These are phyloP conservation scores for Chaetomium sp. DNA, from an alignment of 2,329 filamentous ascomycete genomes.

Conservation along the genomic window DNA sequence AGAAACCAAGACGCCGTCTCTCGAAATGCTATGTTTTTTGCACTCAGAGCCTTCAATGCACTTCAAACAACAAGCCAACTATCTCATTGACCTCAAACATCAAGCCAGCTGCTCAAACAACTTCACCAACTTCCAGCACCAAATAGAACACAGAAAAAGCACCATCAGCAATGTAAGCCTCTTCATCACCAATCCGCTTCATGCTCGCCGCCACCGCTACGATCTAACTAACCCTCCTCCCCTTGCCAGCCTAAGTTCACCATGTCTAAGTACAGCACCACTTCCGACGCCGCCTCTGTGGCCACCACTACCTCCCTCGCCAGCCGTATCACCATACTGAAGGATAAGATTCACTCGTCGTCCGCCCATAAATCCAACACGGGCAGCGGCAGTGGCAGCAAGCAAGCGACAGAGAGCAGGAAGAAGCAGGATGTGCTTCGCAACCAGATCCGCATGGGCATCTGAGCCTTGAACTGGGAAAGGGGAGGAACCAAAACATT, in stretches of 20 bases:
- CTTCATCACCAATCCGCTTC: not conserved
- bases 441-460: conserved; percentile 18
- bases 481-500: too few species aligned
- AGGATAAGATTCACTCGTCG: conserved; percentile 17
- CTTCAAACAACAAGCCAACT: too few species aligned
- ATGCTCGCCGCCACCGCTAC: not conserved
- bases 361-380: not conserved
- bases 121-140: too few species aligned
- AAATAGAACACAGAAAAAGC: too few species aligned
- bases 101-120: too few species aligned
- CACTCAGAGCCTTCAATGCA: too few species aligned
- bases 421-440: conserved; percentile 13
- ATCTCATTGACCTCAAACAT: too few species aligned
- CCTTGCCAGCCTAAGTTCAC: not conserved
- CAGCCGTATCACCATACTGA: conserved; percentile 21
- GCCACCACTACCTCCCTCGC: conserved; percentile 22
- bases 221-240: not conserved
- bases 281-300: conserved; percentile 23
- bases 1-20: too few species aligned
- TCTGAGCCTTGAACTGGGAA: not conserved
- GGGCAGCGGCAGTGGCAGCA: not conserved
- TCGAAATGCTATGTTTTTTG: too few species aligned
- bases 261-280: not conserved
- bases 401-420: conserved; percentile 7
- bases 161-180: too few species aligned